Evolutionary conservation across 306 rosid species (phyloP).

Genomic region (Hippophae tibetana): DNA sequence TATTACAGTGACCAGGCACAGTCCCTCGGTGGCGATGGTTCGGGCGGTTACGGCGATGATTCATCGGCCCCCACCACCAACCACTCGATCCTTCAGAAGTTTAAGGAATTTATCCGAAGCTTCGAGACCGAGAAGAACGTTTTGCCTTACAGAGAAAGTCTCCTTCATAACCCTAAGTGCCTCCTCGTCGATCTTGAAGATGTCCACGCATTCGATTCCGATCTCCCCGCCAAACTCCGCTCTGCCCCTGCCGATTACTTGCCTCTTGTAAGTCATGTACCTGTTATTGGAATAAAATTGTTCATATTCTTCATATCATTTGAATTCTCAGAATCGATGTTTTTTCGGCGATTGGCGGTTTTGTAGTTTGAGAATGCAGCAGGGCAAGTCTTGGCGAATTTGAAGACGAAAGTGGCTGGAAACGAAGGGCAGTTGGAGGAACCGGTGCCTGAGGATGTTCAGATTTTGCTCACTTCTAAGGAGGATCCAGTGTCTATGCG

Average conservation of each 20-base stretch:
- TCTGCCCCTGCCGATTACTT: conserved; percentile 68
- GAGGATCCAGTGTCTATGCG: conserved; percentile 77
- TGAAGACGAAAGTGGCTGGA: conserved; percentile 76
- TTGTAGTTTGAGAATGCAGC: conserved; percentile 89
- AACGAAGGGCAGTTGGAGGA: conserved; percentile 87
- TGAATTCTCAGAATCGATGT: no score
- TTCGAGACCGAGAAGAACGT: conserved; percentile 62
- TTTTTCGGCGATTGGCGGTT: not conserved
- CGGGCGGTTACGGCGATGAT: conserved; percentile 4
- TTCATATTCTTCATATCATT: not conserved
- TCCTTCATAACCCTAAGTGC: conserved; percentile 44
- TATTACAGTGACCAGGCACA: conserved; percentile 95
- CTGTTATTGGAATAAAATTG: not conserved
- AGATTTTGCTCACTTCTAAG: conserved; percentile 79
- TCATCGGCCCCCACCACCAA: conserved; percentile 27
- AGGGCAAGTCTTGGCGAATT: conserved; percentile 59
- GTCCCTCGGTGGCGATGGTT: conserved; percentile 50
- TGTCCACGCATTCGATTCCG: conserved; percentile 68
- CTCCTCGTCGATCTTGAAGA: conserved; percentile 48
- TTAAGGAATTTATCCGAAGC: conserved; percentile 89
- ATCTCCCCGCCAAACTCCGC: conserved; percentile 70
- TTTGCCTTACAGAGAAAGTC: conserved; percentile 76
- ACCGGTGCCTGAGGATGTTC: conserved; percentile 68
- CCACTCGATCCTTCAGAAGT: conserved; percentile 66
- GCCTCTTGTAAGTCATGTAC: conserved; percentile 8